Conservation (phyloP, 106 monocot genomes). For the Amphibolis antarctica region DNA sequence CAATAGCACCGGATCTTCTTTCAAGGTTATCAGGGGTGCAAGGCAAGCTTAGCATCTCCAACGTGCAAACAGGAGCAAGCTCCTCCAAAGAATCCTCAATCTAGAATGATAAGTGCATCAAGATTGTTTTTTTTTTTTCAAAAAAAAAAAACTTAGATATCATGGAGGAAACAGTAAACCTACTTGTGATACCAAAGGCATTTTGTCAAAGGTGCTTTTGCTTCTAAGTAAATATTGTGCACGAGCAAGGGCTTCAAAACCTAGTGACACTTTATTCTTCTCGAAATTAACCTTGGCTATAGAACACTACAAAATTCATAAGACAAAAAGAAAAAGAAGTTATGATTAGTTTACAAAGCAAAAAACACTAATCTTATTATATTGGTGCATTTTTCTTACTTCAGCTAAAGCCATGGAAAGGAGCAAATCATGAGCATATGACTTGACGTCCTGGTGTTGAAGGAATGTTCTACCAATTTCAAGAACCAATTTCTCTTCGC, state of each 20-base stretch:
- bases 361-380: not conserved
- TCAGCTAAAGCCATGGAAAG: slow-evolving; percentile 90
- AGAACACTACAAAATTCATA: slow-evolving; percentile 50
- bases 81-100: slow-evolving; percentile 95
- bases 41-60: slow-evolving; percentile 65
- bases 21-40: slow-evolving; percentile 60
- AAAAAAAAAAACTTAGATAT: not conserved
- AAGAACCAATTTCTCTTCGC: slow-evolving; percentile 74
- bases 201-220: slow-evolving; percentile 48
- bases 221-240: slow-evolving; percentile 80
- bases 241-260: slow-evolving; percentile 94
- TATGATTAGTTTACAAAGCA: not conserved
- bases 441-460: slow-evolving; percentile 53
- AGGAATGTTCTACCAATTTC: slow-evolving; percentile 66
- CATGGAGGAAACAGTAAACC: slow-evolving; percentile 1
- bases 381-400: slow-evolving; percentile 31
- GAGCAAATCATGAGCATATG: slow-evolving; percentile 82
- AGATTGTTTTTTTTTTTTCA: slow-evolving; percentile 10
- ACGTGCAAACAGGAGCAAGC: slow-evolving; percentile 89
- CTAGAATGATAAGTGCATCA: slow-evolving; percentile 28
- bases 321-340: not conserved
- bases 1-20: slow-evolving; percentile 61
- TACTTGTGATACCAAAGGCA: slow-evolving; percentile 79
- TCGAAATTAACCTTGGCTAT: slow-evolving; percentile 84
- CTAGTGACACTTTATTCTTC: slow-evolving; percentile 74